Evolutionary conservation across 805 yeast species (phyloP).

Genomic region (Zygoascus ofunaensis): DNA sequence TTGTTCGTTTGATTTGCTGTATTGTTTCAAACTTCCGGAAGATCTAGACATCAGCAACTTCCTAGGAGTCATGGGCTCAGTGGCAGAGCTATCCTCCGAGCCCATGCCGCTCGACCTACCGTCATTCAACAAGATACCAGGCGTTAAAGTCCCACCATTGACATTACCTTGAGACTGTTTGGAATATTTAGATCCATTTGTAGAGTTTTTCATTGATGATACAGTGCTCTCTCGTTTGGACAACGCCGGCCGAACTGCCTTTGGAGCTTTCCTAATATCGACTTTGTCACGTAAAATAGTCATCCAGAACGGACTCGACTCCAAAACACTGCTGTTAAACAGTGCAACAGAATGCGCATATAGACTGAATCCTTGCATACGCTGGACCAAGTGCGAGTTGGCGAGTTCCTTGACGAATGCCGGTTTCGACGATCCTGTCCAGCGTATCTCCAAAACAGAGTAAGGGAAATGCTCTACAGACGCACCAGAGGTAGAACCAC

Average conservation of each 20-base stretch:
- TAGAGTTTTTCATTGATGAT: background rate
- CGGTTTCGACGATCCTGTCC: constrained; percentile 33
- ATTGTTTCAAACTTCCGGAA: constrained; percentile 1
- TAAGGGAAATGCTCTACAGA: constrained; percentile 34
- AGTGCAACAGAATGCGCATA: constrained; percentile 29
- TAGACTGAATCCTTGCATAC: constrained; percentile 35
- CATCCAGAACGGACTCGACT: constrained; percentile 35
- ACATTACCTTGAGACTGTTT: too few relatives aligned
- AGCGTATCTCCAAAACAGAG: constrained; percentile 40
- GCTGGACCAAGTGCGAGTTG: constrained; percentile 41
- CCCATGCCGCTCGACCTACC: background rate
- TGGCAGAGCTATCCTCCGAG: constrained; percentile 1
- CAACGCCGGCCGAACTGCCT: constrained; percentile 6
- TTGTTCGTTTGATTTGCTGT: background rate
- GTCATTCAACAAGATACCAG: constrained; percentile 18
- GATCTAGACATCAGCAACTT: background rate
- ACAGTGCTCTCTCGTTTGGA: background rate
- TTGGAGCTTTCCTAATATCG: constrained; percentile 43
- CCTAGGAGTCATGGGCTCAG: background rate
- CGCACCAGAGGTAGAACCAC: constrained; percentile 1
- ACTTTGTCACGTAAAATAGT: constrained; percentile 24
- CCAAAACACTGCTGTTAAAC: constrained; percentile 26
- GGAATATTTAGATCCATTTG: background rate
- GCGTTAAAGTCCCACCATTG: too few relatives aligned
- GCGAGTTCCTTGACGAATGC: constrained; percentile 32